phyloP scores from a whole-genome alignment of 2,329 filamentous ascomycete species.

The Elsinoe australis region DNA sequence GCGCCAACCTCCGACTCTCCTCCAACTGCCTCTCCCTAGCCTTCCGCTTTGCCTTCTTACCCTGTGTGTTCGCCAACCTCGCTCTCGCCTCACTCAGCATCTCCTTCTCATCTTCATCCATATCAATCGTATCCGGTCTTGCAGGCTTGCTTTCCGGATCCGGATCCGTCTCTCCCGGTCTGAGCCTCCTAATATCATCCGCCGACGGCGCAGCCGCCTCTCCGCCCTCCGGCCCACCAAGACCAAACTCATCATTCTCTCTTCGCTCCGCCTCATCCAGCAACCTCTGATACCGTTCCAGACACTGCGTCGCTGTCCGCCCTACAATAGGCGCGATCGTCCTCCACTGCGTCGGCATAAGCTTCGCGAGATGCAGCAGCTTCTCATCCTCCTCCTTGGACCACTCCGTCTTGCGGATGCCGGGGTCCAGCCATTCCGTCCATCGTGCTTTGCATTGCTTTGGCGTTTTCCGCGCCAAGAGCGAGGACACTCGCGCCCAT shows the following conservation, averaged over 20 bases:
- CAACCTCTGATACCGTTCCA: constrained; percentile 93
- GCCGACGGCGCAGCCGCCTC: constrained; percentile 83
- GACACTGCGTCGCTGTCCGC: constrained; percentile 90
- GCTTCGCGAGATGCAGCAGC: constrained; percentile 87
- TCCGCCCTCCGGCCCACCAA: constrained; percentile 77
- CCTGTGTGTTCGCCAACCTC: constrained; percentile 92
- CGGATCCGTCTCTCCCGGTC: constrained; percentile 88
- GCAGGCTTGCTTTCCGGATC: constrained; percentile 95
- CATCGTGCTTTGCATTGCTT: constrained; percentile 99
- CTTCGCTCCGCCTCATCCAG: constrained; percentile 90
- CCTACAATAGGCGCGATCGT: constrained; percentile 96
- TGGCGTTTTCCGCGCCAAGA: constrained; percentile 92
- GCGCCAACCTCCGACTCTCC: constrained; percentile 80
- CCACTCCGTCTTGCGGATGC: constrained; percentile 98
- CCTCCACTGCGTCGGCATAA: constrained; percentile 99
- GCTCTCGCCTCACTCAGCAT: constrained; percentile 98
- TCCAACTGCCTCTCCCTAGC: constrained; percentile 91
- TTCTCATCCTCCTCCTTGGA: constrained; percentile 98
- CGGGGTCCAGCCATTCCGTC: constrained; percentile 96
- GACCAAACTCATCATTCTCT: constrained; percentile 70
- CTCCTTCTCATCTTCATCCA: constrained; percentile 98
- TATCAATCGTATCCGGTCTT: constrained; percentile 89
- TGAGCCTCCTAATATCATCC: constrained; percentile 77
- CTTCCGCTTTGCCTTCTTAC: constrained; percentile 98
- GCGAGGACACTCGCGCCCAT: constrained; percentile 95